Percentiles rank a stretch among this genome's conserved stretches.
Conservation (phyloP, 305 asterid genomes). For the Fraxinus platypoda region DNA sequence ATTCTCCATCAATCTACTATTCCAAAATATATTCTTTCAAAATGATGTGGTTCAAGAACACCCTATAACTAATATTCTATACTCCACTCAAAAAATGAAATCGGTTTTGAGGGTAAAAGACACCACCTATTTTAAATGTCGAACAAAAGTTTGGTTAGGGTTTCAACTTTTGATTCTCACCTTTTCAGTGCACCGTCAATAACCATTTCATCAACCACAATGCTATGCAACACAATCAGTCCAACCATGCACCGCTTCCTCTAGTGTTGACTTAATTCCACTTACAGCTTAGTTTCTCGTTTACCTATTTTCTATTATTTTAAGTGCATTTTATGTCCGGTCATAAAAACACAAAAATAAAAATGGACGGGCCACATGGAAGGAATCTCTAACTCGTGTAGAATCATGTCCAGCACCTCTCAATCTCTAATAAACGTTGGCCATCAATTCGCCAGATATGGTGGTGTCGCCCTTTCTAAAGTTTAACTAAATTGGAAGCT, state of each 20-base stretch:
- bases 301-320: background rate
- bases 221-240: background rate
- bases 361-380: background rate
- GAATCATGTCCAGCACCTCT: background rate
- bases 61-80: background rate
- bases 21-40: too few relatives aligned
- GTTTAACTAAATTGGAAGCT: background rate
- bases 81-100: background rate
- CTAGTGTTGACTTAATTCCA: background rate
- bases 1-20: too few relatives aligned
- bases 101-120: background rate
- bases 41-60: too few relatives aligned
- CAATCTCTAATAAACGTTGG: background rate
- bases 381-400: background rate
- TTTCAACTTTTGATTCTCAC: background rate
- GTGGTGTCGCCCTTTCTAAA: background rate
- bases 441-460: background rate
- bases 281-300: background rate
- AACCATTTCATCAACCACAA: background rate
- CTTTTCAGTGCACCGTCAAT: background rate
- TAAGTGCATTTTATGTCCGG: background rate
- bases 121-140: background rate
- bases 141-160: background rate
- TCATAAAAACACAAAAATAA: background rate
- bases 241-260: background rate